A percentile compares a stretch with the other conserved stretches of the same genome.
Conservation (phyloP, 2,329 filamentous ascomycete genomes). For the Xylariaceae sp. region DNA sequence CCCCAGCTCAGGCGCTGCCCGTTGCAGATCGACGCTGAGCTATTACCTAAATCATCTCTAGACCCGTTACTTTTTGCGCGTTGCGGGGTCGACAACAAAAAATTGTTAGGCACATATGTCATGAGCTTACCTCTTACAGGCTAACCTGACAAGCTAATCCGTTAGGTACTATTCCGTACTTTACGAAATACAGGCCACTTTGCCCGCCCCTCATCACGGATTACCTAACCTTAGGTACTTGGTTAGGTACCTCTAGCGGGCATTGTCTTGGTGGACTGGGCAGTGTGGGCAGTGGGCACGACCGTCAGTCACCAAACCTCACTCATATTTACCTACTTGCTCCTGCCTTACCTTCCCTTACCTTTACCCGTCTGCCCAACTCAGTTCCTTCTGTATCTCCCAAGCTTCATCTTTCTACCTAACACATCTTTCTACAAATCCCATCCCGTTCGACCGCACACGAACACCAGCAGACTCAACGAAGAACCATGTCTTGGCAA, state of each 20-base stretch:
- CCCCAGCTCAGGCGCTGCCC: no score
- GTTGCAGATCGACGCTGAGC: no score
- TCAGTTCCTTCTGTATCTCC: conserved; percentile 3
- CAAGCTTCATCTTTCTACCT: conserved; percentile 3
- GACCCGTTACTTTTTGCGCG: conserved; percentile 5
- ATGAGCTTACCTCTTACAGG: not conserved
- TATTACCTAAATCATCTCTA: not conserved
- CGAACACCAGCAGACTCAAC: not conserved
- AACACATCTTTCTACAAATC: not conserved
- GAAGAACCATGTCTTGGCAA: conserved; percentile 66
- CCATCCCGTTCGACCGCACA: conserved; percentile 7
- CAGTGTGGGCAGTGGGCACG: not conserved
- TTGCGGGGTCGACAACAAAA: conserved; percentile 21
- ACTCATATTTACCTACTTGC: conserved; percentile 3
- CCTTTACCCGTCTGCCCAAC: not conserved
- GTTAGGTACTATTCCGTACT: no score
- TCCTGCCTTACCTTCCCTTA: not conserved
- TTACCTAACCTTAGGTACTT: not conserved
- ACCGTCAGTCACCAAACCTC: conserved; percentile 17
- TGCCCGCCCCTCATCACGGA: conserved; percentile 26
- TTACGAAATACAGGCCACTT: conserved; percentile 16
- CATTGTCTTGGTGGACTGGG: conserved; percentile 11
- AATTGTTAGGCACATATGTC: conserved; percentile 10
- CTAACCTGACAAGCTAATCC: no score
- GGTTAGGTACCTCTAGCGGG: not conserved